Conservation (phyloP, 228 moss, liverwort and hornwort species). For the Sphagnum magellanicum region DNA sequence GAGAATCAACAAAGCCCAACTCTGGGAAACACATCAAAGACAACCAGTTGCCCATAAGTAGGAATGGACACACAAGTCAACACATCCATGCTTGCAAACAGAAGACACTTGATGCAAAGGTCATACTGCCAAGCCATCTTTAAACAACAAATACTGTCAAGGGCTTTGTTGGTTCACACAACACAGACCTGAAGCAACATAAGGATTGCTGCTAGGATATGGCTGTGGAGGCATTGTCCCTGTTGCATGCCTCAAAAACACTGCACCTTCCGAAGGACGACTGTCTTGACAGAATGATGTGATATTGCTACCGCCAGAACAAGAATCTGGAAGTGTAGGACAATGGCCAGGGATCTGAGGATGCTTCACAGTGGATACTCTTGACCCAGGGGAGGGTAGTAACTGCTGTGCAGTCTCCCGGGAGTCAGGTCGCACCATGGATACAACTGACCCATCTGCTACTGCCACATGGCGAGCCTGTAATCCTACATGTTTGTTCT, state of each 20-base stretch:
- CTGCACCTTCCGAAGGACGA: background rate
- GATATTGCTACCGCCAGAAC: background rate
- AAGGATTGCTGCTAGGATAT: background rate
- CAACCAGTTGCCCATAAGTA: too few relatives aligned
- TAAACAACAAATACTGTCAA: too few relatives aligned
- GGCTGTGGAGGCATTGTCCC: background rate
- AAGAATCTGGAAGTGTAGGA: slow-evolving; percentile 9
- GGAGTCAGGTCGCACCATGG: slow-evolving; percentile 14
- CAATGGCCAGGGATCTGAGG: slow-evolving; percentile 5
- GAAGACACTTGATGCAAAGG: too few relatives aligned
- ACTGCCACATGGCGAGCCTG: slow-evolving; percentile 1
- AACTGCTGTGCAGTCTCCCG: background rate
- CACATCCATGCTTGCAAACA: too few relatives aligned
- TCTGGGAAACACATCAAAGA: too few relatives aligned
- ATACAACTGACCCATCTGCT: background rate
- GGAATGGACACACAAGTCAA: too few relatives aligned
- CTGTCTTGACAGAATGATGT: background rate
- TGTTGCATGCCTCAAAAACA: background rate
- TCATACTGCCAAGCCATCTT: too few relatives aligned
- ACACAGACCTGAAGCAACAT: background rate
- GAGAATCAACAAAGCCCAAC: too few relatives aligned
- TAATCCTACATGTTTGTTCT: background rate
- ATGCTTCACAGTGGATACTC: background rate
- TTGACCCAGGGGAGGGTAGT: background rate
- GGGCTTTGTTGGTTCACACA: too few relatives aligned